Evolutionary conservation across 768 basidiomycete species (phyloP).

Genomic region (Coprinellus micaceus): DNA sequence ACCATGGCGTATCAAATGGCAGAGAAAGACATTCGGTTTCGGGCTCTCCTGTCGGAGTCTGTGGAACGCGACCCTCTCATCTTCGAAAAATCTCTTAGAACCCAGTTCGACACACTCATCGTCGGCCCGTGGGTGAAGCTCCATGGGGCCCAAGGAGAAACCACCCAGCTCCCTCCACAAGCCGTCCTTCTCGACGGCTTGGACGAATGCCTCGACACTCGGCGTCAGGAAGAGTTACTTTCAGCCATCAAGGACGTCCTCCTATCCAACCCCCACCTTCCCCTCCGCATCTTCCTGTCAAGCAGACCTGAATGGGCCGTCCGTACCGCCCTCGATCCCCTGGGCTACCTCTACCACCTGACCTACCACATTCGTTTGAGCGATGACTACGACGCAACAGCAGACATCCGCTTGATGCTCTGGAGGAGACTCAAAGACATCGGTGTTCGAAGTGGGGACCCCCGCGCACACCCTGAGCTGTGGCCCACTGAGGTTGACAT

Average conservation of each 20-base stretch:
- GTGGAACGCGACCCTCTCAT: background rate
- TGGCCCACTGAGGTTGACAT: conserved; percentile 12
- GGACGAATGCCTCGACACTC: conserved; percentile 12
- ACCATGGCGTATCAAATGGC: conserved; percentile 13
- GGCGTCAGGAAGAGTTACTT: conserved; percentile 9
- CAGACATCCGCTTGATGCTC: conserved; percentile 2
- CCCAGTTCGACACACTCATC: conserved; percentile 9
- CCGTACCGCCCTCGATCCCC: background rate
- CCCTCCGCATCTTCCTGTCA: conserved; percentile 13
- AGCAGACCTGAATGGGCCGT: conserved; percentile 15
- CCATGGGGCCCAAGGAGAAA: background rate
- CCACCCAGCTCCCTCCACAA: background rate
- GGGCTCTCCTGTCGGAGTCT: background rate
- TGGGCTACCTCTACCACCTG: background rate
- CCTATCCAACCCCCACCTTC: background rate
- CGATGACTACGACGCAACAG: background rate
- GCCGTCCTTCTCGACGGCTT: conserved; percentile 10
- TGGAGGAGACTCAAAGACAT: background rate
- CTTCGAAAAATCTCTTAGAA: background rate
- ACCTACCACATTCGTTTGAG: conserved; percentile 2
- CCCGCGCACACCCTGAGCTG: background rate
- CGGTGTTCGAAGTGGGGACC: background rate
- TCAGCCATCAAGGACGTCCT: conserved; percentile 4
- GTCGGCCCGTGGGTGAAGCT: background rate
- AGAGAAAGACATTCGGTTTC: background rate